phyloP scores from a whole-genome alignment of 2,329 filamentous ascomycete species.

The Microsporum canis region DNA sequence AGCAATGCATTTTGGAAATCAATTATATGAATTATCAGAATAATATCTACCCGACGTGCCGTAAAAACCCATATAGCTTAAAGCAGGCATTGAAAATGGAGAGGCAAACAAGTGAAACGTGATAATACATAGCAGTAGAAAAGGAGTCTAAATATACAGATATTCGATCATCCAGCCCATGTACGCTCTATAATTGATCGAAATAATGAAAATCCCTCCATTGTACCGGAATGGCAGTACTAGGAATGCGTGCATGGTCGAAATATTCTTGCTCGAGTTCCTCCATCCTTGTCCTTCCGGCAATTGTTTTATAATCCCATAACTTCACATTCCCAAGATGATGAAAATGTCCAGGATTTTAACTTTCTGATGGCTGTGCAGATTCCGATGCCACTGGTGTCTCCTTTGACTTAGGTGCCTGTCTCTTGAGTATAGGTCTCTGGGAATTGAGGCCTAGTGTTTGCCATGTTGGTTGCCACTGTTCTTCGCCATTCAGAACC shows the following conservation, averaged over 20 bases:
- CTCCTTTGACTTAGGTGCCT: background rate
- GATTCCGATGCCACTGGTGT: background rate
- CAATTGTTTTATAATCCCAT: background rate
- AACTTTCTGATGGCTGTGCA: background rate
- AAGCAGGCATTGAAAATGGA: background rate
- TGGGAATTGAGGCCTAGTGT: slow-evolving; percentile 31
- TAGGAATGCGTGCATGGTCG: background rate
- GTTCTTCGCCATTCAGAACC: slow-evolving; percentile 48
- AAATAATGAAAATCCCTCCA: background rate
- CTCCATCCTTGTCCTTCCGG: background rate
- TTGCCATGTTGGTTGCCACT: slow-evolving; percentile 48
- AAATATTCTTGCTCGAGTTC: background rate
- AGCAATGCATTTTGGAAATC: slow-evolving; percentile 1
- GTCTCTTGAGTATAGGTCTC: slow-evolving; percentile 16
- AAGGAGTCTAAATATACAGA: background rate
- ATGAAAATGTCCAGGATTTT: background rate
- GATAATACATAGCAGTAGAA: slow-evolving; percentile 3
- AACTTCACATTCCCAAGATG: background rate
- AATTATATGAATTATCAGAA: background rate
- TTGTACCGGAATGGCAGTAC: background rate
- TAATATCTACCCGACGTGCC: background rate
- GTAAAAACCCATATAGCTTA: background rate
- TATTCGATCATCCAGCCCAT: background rate
- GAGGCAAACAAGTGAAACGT: background rate
- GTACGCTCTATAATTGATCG: background rate